These are phyloP conservation scores for Verticillium nonalfalfae DNA, from an alignment of 2,329 filamentous ascomycete genomes.

Conservation along the genomic window DNA sequence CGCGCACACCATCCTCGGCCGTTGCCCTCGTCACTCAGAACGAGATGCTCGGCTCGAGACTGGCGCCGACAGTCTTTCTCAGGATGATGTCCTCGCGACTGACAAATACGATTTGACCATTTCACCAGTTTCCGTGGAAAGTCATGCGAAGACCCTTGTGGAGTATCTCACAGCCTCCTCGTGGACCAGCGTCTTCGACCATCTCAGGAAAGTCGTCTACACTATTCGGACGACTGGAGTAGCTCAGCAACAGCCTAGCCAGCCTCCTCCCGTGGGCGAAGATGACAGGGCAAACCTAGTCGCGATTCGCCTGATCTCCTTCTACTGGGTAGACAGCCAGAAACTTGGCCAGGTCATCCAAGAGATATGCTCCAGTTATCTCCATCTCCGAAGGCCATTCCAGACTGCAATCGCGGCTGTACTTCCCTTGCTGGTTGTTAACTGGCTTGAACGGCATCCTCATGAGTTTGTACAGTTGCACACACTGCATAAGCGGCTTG, in stretches of 20 bases:
- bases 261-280: conserved; percentile 31
- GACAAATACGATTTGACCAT: not conserved
- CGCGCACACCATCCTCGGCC: conserved; percentile 50
- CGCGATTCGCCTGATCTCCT: conserved; percentile 52
- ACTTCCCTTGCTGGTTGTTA: conserved; percentile 54
- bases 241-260: conserved; percentile 28
- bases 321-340: conserved; percentile 57
- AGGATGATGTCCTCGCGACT: not conserved
- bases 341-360: conserved; percentile 58
- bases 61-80: conserved; percentile 14
- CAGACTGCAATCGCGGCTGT: conserved; percentile 59
- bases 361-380: conserved; percentile 60
- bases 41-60: conserved; percentile 3
- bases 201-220: conserved; percentile 47
- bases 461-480: conserved; percentile 60
- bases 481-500: conserved; percentile 52
- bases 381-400: conserved; percentile 58
- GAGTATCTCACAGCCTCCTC: conserved; percentile 61
- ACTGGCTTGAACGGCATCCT: conserved; percentile 61
- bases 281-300: conserved; percentile 48
- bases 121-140: not conserved
- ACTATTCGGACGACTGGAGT: conserved; percentile 38
- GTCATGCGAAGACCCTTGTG: conserved; percentile 40
- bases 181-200: conserved; percentile 55
- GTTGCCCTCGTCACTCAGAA: conserved; percentile 28